Evolutionary conservation across 257 asterid genomes (phyloP), one percentile per base, ranked within the genome.

Genomic region (Salvia rosmarinus): DNA sequence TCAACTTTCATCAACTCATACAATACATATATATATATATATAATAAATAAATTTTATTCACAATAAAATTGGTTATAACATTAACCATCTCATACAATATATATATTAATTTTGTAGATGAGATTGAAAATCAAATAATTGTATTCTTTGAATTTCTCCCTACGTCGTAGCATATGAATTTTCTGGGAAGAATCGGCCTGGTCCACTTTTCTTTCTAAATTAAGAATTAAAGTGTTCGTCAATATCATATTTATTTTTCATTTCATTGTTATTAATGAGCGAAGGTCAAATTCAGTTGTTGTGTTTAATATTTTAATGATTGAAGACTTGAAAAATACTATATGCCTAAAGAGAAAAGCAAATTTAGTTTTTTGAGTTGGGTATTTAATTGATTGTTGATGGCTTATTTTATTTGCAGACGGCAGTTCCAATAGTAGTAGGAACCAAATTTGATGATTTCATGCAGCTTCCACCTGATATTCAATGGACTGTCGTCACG

Each of bases 381-480:
- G 57, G 57, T 10, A 11, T 23, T 21, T 54, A 54, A 3, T 54
- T 11, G 16, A 54, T 54, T 23, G 17, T 23, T 16, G 4, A 32
- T 28, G 44, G n/a, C 12, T 57, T 47, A 35, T 14, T 60, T 39
- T 25, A n/a, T 64, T 25, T 76, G 79, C 90, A 91, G 97, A 87
- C 55, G 62, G 97, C 97, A 52, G 80, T 91, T 70, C 95, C 97
- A 35, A 79, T 91, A 58, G 67, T 91, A 47, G 82, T 91, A 62
- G 97, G 97, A 68, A 85, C 97, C 54, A 91, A 91, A 76, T 91
- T 91, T 72, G 97, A 91, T 64, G 96, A 87, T 75, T 91, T 91
- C 79, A 91, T 70, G 50, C 88, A 75, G 78, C 89, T 89, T 49
- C 97, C 97, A 21, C 89, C 75, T 0, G 95, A 89, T 78, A 75